These are phyloP conservation scores for Phaeomoniella chlamydospora DNA, from an alignment of 2,329 filamentous ascomycete species.

Conservation along the genomic window DNA sequence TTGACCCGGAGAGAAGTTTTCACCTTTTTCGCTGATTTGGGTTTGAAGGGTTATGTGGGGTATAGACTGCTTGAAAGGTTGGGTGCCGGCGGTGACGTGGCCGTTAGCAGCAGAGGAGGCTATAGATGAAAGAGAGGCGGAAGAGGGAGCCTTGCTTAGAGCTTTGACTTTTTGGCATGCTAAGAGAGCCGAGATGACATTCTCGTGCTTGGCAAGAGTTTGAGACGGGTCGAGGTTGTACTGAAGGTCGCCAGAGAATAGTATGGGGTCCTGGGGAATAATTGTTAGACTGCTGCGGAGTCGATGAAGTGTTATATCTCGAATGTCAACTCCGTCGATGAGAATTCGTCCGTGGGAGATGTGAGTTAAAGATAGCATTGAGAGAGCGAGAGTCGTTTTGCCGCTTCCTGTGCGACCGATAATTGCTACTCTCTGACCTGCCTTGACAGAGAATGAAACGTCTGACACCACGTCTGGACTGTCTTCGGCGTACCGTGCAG, in stretches of 20 bases:
- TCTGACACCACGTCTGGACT: conserved; percentile 58
- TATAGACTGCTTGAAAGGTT: neutral
- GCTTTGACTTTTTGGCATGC: neutral
- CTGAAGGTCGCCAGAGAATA: conserved; percentile 48
- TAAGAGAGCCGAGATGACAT: neutral
- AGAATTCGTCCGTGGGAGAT: conserved; percentile 41
- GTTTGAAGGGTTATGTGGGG: conserved; percentile 37
- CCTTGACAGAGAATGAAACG: conserved; percentile 46
- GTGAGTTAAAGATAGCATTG: conserved; percentile 40
- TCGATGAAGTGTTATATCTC: conserved; percentile 41
- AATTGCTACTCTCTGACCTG: conserved; percentile 15
- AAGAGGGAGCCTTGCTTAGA: neutral
- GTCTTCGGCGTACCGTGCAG: conserved; percentile 63
- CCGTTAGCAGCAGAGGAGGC: neutral
- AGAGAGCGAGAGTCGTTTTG: conserved; percentile 32
- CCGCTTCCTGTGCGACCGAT: conserved; percentile 19
- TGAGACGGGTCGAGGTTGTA: conserved; percentile 48
- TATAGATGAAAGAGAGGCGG: neutral
- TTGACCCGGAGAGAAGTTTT: conserved; percentile 50
- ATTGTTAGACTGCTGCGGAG: conserved; percentile 49
- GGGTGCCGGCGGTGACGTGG: neutral
- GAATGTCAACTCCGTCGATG: conserved; percentile 47
- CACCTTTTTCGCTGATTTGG: conserved; percentile 43
- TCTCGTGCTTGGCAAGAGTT: conserved; percentile 39
- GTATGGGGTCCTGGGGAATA: conserved; percentile 51